Evolutionary conservation across 225 moss, liverwort and hornwort genomes (phyloP).

Genomic region (Physcomitrium patens): DNA sequence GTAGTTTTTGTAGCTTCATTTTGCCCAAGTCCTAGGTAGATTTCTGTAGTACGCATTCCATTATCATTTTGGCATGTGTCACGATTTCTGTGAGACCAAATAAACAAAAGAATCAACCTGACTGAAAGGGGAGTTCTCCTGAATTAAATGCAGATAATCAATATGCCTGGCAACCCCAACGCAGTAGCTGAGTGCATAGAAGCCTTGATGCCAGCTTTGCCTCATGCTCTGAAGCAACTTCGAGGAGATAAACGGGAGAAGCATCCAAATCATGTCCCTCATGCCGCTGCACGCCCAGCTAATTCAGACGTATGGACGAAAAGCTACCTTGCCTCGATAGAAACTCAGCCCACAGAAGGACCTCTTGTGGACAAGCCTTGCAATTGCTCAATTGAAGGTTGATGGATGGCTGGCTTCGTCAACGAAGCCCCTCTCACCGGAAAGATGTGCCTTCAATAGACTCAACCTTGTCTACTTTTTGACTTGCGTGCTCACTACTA

Average conservation of each 20-base stretch:
- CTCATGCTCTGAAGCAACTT: slow-evolving; percentile 89
- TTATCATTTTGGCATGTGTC: too few species aligned
- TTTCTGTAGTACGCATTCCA: background rate
- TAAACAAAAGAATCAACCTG: background rate
- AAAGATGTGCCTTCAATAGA: too few species aligned
- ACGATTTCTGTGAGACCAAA: background rate
- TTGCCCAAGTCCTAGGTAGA: background rate
- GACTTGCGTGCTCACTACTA: too few species aligned
- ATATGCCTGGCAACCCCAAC: slow-evolving; percentile 99
- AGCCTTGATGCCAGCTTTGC: slow-evolving; percentile 89
- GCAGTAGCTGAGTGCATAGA: slow-evolving; percentile 92
- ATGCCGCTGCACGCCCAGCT: slow-evolving; percentile 36
- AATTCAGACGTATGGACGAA: slow-evolving; percentile 81
- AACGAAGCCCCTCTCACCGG: too few species aligned
- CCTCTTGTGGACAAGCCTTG: slow-evolving; percentile 59
- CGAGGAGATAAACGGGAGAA: slow-evolving; percentile 96
- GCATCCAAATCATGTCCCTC: slow-evolving; percentile 91
- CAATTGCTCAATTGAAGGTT: slow-evolving; percentile 56
- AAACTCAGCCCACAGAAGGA: slow-evolving; percentile 20
- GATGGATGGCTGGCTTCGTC: background rate
- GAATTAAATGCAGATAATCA: slow-evolving; percentile 70
- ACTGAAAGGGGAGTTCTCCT: background rate
- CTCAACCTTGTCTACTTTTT: too few species aligned
- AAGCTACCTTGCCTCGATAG: slow-evolving; percentile 62
- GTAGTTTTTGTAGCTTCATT: background rate